Evolutionary conservation across 2,329 filamentous ascomycete genomes (phyloP), one percentile per base, ranked within the genome.

Genomic region (Sporothrix brunneoviolacea): DNA sequence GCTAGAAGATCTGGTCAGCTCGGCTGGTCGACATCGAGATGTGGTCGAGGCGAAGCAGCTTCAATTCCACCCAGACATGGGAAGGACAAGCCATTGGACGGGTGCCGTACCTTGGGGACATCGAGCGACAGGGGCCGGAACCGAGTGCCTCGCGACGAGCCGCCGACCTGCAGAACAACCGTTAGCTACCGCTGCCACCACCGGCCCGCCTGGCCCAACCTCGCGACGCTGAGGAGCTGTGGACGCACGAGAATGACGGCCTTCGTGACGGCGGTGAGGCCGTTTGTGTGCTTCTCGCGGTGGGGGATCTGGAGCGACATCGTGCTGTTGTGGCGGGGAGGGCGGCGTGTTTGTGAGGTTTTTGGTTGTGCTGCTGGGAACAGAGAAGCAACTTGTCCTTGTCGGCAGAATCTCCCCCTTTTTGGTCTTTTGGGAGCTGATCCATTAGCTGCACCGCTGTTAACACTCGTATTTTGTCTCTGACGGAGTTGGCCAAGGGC

Each of bases 61-160:
- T 22, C 16, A 15, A 6, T 16, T 27, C 22, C 22, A 37, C 19
- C 18, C 36, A 40, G 21, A 51, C 51, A 35, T 18, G 67, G 3
- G 4, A 41, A 21, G 8, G 5, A 10, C 24, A 28, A 8, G 7
- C 32, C 32, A n/a, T 15, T 35, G 7, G 12, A 35, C 10, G 32
- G n/a, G 4, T 13, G 6, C n/a, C 71, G 55, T 70, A 91, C 88
- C 83, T 97, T 97, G 61, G 93, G 93, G 51, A 96, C 78, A 72
- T 98, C 93, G 62, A 97, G 86, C 50, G 90, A 95, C 60, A 98
- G 79, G 61, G 93, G 93, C 60, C 93, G 82, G 74, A 97, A 97
- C 59, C 93, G 83, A 56, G 93, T 98, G 67, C 93, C 93, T 77
- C 93, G 82, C 53, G 91, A 96, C 50, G 93, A 91, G 54, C 93